Conservation (phyloP, 2,329 filamentous ascomycete species). For the Sclerotinia sclerotiorum region DNA sequence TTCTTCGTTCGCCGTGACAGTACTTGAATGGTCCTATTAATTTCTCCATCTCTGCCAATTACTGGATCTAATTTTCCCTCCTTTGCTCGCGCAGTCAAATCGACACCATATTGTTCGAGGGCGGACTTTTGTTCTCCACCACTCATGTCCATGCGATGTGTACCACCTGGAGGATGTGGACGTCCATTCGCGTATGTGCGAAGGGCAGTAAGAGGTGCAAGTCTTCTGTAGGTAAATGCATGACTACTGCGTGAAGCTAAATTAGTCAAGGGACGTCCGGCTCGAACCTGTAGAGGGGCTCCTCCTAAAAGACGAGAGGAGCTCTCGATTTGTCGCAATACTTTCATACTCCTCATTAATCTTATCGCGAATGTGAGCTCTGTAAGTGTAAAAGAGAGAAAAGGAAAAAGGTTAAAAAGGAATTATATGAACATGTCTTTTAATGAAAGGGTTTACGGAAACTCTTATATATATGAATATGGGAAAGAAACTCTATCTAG, state of each 20-base stretch:
- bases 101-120: conserved; percentile 85
- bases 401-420: neutral
- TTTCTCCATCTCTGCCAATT: conserved; percentile 88
- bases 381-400: neutral
- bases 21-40: conserved; percentile 92
- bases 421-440: neutral
- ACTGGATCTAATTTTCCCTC: conserved; percentile 93
- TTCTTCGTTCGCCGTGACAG: conserved; percentile 92
- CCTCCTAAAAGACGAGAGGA: conserved; percentile 34
- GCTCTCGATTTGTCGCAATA: conserved; percentile 34
- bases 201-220: conserved; percentile 45
- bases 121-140: conserved; percentile 77
- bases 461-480: neutral
- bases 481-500: conserved; percentile 15
- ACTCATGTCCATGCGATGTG: conserved; percentile 88
- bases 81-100: conserved; percentile 80
- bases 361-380: conserved; percentile 1
- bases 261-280: conserved; percentile 22
- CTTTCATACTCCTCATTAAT: conserved; percentile 29
- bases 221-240: conserved; percentile 28
- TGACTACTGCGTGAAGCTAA: conserved; percentile 23
- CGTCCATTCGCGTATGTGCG: conserved; percentile 67
- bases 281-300: conserved; percentile 26
- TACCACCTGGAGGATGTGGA: conserved; percentile 86
- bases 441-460: neutral